Base-by-base conservation (phyloP, 2,329 filamentous ascomycete genomes). In the Ophiocordyceps camponoti-saundersi region DNA sequence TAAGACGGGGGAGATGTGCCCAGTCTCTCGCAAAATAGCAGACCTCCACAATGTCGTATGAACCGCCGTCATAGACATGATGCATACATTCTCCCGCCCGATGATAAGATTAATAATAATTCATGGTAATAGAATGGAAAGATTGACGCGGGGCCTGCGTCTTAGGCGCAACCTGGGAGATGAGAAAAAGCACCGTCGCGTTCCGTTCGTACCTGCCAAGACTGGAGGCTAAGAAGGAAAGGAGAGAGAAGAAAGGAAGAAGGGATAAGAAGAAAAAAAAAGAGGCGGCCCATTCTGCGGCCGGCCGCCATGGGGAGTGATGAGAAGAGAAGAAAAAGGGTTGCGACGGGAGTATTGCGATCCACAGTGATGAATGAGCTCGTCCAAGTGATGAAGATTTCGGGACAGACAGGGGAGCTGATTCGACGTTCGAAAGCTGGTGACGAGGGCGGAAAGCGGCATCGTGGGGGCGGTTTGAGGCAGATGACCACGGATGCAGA, bases 201-300 rank as follows among this genome's bases (percentile, higher is more conserved):
- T 39, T 44, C 49, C 49, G 48, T 48, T 55, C 53, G 55, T 49
- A 48, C 55, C 54, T 51, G 55, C 53, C 50, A 55, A 48, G 52
- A 49, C 47, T 47, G 46, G 48, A 44, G 42, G 26, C 26, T 29
- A 29, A 29, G 26, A 29, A 29, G 26, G 23, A 29, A 29, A 29
- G 8, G 23, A 26, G 8, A 26, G 8, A 8, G 8, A 26, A 26
- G 8, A 26, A 26, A 26, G 8, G 11, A 29, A 11, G 26, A 29
- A 10, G 26, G 26, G 26, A 29, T 29, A 10, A 29, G 45, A 43
- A 10, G 16, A 40, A 40, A 34, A 15, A 41, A 30, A 26, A 45
- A 30, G 23, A 45, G 44, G 46, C 48, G 48, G 46, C 50, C 53
- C 42, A 29, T 48, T 48, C 48, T 53, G 52, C 49, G 49, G 49